These are phyloP conservation scores for Aquilaria sinensis DNA, from an alignment of 345 rosid genomes.

Conservation along the genomic window DNA sequence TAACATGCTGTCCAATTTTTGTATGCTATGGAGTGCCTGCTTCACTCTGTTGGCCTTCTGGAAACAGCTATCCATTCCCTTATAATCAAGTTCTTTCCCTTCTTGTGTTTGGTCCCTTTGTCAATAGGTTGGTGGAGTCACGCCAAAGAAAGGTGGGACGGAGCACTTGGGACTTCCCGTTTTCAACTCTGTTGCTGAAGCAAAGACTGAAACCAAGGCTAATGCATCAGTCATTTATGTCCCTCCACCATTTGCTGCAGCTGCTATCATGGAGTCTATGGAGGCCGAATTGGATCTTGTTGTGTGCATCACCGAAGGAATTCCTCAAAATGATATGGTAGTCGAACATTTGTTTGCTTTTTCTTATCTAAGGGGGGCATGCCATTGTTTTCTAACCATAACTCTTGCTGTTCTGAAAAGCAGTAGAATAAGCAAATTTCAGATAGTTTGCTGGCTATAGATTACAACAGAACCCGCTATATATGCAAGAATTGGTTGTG, in stretches of 20 bases:
- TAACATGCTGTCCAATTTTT: background rate
- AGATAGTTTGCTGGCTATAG: too few species aligned
- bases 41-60: background rate
- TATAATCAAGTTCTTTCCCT: background rate
- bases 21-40: background rate
- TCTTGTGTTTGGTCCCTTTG: background rate
- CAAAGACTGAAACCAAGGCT: constrained; percentile 89
- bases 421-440: too few species aligned
- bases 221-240: constrained; percentile 95
- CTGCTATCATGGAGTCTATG: constrained; percentile 93
- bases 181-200: constrained; percentile 90
- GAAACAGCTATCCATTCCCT: background rate
- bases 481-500: too few species aligned
- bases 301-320: constrained; percentile 94
- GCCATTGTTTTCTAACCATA: too few species aligned
- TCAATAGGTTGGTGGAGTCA: constrained; percentile 88
- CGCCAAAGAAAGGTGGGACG: constrained; percentile 97
- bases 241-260: constrained; percentile 97
- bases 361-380: too few species aligned
- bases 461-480: too few species aligned
- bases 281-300: constrained; percentile 87
- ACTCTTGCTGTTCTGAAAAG: too few species aligned
- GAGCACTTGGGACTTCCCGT: constrained; percentile 97
- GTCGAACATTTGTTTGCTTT: background rate
- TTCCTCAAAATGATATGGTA: constrained; percentile 99